Evolutionary conservation across 768 basidiomycete genomes (phyloP), one percentile per base, ranked within the genome.

Genomic region (Suillus variegatus): DNA sequence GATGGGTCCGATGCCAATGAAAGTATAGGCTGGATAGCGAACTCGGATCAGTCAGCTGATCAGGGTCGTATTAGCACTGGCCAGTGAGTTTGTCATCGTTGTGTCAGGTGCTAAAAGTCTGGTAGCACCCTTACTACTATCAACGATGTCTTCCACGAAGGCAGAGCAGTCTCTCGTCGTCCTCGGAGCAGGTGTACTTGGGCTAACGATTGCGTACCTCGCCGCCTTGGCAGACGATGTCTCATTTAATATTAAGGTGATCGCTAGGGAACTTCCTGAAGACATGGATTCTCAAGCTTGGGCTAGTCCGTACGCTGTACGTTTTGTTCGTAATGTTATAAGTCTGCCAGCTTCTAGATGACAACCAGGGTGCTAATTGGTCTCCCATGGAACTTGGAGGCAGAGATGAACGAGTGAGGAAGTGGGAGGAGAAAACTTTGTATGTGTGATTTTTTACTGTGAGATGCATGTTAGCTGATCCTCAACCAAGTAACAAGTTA

Each of bases 231-330:
- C 73, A 49, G 67, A 67, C 40, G 61, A 65, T 51, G 55, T 56
- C 32, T 8, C 69, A 4, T 71, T 73, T 61, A 67, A 25, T 22
- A 44, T 78, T 6, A 73, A 68, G 0, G 65, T 80, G 44, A 67
- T 80, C 4, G 79, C 79, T 55, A 71, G 78, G 58, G 79, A 80
- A 52, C 75, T 79, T 71, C 77, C 78, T 1, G 70, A 75, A 55
- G 77, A 76, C 44, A 74, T 71, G 70, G 75, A 77, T 56, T 84
- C 81, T 4, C 82, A 82, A 61, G 81, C 77, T 7, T 85, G 81
- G 74, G 75, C 84, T 9, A 84, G 81, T 61, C 83, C 84, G n/a
- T 85, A 83, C 74, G 84, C 84, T 64, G 84, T 83, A 66, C 62
- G 81, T 73, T 54, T 32, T 41, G 25, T 60, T 40, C 14, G 44